Evolutionary conservation across 768 basidiomycete genomes (phyloP).

Genomic region (Macrocybe gigantea): DNA sequence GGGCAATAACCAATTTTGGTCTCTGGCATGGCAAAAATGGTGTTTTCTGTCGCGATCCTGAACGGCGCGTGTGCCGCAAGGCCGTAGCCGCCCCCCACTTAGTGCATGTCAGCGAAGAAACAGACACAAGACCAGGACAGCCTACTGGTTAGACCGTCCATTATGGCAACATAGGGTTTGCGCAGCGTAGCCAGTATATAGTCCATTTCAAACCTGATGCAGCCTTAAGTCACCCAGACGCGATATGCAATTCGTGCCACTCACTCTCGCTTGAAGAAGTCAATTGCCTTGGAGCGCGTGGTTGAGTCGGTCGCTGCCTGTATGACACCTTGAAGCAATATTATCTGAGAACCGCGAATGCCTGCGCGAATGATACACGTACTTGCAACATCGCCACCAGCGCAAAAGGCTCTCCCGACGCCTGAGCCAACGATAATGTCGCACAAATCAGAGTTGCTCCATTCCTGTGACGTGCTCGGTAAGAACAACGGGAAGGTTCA

Average conservation of each 20-base stretch:
- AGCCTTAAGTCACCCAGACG: not conserved
- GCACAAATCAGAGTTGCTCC: slow-evolving; percentile 66
- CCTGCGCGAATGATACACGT: slow-evolving; percentile 21
- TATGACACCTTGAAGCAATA: slow-evolving; percentile 45
- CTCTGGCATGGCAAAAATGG: slow-evolving; percentile 94
- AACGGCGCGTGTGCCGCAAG: slow-evolving; percentile 80
- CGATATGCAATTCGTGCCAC: slow-evolving; percentile 22
- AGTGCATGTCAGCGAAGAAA: slow-evolving; percentile 4
- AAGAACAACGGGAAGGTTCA: not conserved
- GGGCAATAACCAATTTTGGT: slow-evolving; percentile 87
- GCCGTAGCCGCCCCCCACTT: slow-evolving; percentile 96
- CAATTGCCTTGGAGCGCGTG: slow-evolving; percentile 60
- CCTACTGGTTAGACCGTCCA: slow-evolving; percentile 91
- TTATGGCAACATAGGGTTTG: slow-evolving; percentile 87
- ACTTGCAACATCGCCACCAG: slow-evolving; percentile 93
- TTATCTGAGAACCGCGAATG: slow-evolving; percentile 2
- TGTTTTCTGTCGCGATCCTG: slow-evolving; percentile 91
- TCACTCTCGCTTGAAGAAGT: slow-evolving; percentile 89
- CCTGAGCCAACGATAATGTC: slow-evolving; percentile 71
- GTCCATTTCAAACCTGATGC: slow-evolving; percentile 71
- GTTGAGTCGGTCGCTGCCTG: slow-evolving; percentile 39
- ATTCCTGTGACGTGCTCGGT: slow-evolving; percentile 46
- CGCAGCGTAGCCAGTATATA: slow-evolving; percentile 60
- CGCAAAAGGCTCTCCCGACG: slow-evolving; percentile 77
- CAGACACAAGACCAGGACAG: slow-evolving; percentile 14